Conservation (phyloP, 306 rosid genomes). For the Vigna nakashimae region DNA sequence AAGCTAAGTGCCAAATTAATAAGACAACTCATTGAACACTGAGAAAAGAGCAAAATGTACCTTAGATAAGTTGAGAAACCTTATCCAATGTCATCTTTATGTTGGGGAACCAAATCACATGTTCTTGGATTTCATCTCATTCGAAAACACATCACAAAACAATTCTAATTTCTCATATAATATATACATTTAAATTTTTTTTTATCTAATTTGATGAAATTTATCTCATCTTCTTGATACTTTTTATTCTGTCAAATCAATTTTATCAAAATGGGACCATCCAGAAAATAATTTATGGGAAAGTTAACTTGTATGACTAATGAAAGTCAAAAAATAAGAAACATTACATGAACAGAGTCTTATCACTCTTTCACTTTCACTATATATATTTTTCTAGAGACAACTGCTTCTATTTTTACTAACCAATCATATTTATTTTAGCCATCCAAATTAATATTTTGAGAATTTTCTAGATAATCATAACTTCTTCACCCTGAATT, state of each 20-base stretch:
- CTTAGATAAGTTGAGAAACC: neutral
- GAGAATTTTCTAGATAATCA: neutral
- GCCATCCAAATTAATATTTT: neutral
- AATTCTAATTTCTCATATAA: neutral
- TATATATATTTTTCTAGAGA: neutral
- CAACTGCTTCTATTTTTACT: neutral
- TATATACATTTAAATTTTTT: neutral
- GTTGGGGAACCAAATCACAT: neutral
- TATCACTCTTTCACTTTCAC: neutral
- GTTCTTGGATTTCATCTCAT: neutral
- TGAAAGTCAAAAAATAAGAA: neutral
- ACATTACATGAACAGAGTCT: neutral
- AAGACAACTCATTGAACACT: neutral
- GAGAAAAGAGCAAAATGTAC: neutral
- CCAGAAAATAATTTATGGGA: neutral
- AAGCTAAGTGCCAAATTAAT: neutral
- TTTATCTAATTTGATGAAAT: neutral
- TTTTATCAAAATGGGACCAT: neutral
- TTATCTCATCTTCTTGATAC: neutral
- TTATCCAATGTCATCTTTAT: constrained; percentile 3
- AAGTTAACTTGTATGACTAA: neutral
- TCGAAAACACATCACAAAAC: neutral
- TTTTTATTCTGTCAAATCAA: neutral
- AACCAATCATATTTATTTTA: neutral
- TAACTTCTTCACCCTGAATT: neutral